Percentiles rank a stretch among this genome's conserved stretches.
These are phyloP conservation scores for Amaranthus tricolor DNA, from an alignment of 179 eudicot species.

Conservation along the genomic window DNA sequence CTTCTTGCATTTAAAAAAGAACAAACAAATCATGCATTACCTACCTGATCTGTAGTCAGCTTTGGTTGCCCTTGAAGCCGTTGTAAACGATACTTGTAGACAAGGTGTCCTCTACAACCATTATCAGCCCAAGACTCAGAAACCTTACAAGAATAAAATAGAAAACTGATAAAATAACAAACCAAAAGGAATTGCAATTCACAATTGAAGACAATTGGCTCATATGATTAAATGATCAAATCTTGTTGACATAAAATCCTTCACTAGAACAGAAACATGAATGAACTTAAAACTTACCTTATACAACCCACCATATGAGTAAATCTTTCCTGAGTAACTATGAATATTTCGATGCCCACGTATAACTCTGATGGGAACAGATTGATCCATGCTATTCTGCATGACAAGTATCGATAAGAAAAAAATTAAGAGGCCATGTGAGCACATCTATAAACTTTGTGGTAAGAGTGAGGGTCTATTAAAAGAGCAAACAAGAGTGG, in stretches of 20 bases:
- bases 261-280: background rate
- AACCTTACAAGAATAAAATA: slow-evolving; percentile 23
- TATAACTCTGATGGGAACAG: slow-evolving; percentile 39
- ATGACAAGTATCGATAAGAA: background rate
- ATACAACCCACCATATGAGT: slow-evolving; percentile 43
- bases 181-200: background rate
- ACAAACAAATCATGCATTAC: background rate
- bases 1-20: background rate
- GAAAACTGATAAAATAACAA: background rate
- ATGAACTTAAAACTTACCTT: slow-evolving; percentile 23
- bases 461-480: slow-evolving; percentile 1
- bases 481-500: background rate
- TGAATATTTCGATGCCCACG: slow-evolving; percentile 27
- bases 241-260: background rate
- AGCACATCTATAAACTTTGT: background rate
- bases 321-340: slow-evolving; percentile 28
- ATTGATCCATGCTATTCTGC: slow-evolving; percentile 46
- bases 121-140: slow-evolving; percentile 27
- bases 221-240: too few relatives aligned
- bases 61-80: slow-evolving; percentile 38
- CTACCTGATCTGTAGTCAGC: slow-evolving; percentile 35
- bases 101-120: slow-evolving; percentile 32
- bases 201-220: background rate
- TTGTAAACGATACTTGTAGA: slow-evolving; percentile 32
- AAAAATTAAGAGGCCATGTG: background rate